Base-by-base conservation (phyloP, 2,329 filamentous ascomycete genomes). In the Aureobasidium pullulans region DNA sequence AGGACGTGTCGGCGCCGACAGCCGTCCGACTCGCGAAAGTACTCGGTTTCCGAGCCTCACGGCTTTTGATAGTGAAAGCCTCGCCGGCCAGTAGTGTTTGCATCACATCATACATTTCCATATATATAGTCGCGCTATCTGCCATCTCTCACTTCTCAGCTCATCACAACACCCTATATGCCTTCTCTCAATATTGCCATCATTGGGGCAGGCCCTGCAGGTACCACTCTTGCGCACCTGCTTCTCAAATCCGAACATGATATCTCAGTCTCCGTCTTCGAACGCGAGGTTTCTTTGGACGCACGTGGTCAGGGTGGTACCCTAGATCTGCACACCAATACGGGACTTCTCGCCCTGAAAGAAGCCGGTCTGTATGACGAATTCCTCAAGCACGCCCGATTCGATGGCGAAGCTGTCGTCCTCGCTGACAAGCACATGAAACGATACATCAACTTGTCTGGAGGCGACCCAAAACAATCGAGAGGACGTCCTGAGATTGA, bases 401-500 rank as follows among this genome's bases (percentile, higher is more conserved):
- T 72, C 59, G 75, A 76, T 48, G 72, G 73, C 59, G 74, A 79
- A 62, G 73, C 72, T n/a, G 62, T 77, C 34, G 65, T 71, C 6
- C 52, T 77, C 23, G 70, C 68, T 8, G 75, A 77, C 64, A 76
- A 76, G 64, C 70, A 72, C 44, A 56, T 69, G 3, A 62, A 69
- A 9, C 64, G 63, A 47, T 71, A 70, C 47, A 50, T 70, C 57
- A 66, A 62, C 13, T 23, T 43, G 11, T 58, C 49, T 9, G 60
- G 65, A 62, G 62, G 70, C 62, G 36, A 69, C 64, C 28, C 68
- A 67, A 46, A 71, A 69, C 49, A 64, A 69, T 62, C 67, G 65
- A 42, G 53, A 37, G 60, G 64, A 29, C 62, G 69, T 11, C 72
- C 73, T 2, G 71, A 75, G 64, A 75, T 75, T 44, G 73, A 75